Conservation (phyloP, 2,329 filamentous ascomycete species). For the Verticillium tricorpus region DNA sequence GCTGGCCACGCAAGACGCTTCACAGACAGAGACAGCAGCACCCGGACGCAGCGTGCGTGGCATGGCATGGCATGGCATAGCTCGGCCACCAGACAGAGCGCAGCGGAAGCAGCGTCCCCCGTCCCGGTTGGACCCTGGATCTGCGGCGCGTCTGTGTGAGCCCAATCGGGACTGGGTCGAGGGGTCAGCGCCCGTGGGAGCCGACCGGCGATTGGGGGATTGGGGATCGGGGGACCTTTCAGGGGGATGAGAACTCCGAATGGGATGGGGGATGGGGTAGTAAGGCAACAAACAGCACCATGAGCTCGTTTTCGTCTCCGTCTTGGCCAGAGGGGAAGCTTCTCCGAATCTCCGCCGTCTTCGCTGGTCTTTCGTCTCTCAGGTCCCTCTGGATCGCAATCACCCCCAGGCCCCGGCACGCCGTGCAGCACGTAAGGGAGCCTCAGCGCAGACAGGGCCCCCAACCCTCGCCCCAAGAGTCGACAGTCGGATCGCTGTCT, state of each 20-base stretch:
- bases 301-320: too few species aligned
- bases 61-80: neutral
- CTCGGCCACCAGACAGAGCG: neutral
- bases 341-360: too few species aligned
- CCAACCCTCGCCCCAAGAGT: neutral
- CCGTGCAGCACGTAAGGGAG: neutral
- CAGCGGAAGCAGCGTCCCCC: neutral
- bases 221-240: neutral
- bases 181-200: neutral
- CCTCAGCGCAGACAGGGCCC: neutral
- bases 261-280: neutral
- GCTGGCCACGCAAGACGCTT: neutral
- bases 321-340: too few species aligned
- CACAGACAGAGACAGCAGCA: neutral
- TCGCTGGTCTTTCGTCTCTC: too few species aligned
- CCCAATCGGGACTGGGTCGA: conserved; percentile 14
- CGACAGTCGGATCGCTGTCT: neutral
- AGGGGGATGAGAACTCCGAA: neutral
- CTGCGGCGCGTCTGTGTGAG: neutral
- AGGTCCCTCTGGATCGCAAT: too few species aligned
- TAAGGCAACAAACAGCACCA: neutral
- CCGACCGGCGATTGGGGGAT: neutral
- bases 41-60: neutral
- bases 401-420: neutral
- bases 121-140: conserved; percentile 5